Evolutionary conservation across 805 yeast species (phyloP).

Genomic region (Candida ascalaphidarum): DNA sequence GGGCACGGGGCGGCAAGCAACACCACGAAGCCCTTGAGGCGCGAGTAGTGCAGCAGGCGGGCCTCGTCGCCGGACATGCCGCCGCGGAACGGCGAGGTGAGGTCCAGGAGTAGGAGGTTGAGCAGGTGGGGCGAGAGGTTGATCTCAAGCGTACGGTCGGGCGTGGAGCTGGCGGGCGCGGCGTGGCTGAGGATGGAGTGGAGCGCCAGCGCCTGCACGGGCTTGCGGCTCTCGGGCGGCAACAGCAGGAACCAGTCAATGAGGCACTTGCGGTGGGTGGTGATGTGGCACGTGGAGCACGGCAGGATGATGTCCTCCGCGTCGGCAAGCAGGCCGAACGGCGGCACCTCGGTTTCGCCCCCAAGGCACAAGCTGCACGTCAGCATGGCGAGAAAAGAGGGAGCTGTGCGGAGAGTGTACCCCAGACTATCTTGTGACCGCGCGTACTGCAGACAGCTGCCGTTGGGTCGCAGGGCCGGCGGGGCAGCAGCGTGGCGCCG

Average conservation of each 20-base stretch:
- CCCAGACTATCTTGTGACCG: no score
- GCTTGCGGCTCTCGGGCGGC: constrained; percentile 21
- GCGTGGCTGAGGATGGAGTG: background rate
- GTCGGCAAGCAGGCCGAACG: constrained; percentile 25
- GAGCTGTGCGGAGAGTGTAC: no score
- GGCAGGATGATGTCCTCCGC: constrained; percentile 29
- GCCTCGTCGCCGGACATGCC: no score
- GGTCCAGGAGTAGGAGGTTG: background rate
- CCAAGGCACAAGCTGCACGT: constrained; percentile 33
- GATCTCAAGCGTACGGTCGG: background rate
- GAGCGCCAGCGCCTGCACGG: no score
- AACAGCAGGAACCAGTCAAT: constrained; percentile 33
- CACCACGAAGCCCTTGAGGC: constrained; percentile 1
- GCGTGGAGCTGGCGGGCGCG: background rate
- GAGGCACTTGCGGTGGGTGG: constrained; percentile 29
- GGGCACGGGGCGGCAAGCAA: constrained; percentile 27
- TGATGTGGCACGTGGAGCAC: constrained; percentile 28
- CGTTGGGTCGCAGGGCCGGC: no score
- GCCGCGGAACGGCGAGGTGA: no score
- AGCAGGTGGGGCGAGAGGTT: background rate
- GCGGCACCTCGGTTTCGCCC: constrained; percentile 29
- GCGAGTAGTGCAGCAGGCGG: no score
- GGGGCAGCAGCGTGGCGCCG: no score
- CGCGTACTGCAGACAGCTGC: no score
- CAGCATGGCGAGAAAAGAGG: no score